Evolutionary conservation across 192 early-diverging fungal genomes (phyloP).

Genomic region (Gryganskiella cystojenkinii): DNA sequence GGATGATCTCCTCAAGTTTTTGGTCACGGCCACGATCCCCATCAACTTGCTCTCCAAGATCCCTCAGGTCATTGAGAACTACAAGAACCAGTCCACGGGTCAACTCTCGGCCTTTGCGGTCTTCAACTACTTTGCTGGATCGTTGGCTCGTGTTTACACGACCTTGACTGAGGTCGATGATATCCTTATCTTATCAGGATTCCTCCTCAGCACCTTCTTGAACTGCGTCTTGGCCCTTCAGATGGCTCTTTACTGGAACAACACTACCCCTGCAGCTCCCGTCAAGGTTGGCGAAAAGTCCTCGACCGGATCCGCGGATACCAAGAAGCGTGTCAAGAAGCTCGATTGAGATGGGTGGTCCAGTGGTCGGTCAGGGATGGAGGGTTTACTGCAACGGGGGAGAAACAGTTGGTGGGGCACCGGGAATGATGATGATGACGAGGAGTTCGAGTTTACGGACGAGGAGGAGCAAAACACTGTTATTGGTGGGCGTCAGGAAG

Average conservation of each 20-base stretch:
- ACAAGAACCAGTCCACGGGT: constrained; percentile 85
- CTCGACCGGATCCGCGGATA: constrained; percentile 12
- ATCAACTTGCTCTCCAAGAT: constrained; percentile 84
- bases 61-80: constrained; percentile 92
- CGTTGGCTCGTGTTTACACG: constrained; percentile 89
- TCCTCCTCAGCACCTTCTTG: constrained; percentile 73
- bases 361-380: constrained; percentile 46
- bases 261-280: constrained; percentile 4
- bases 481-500: background rate
- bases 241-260: constrained; percentile 83
- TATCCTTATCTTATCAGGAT: constrained; percentile 75
- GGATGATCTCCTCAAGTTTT: constrained; percentile 60
- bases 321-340: constrained; percentile 50
- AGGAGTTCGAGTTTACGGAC: constrained; percentile 1
- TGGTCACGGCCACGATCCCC: constrained; percentile 84
- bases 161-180: constrained; percentile 94
- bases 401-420: constrained; percentile 23
- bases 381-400: constrained; percentile 16
- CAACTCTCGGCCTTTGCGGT: constrained; percentile 92
- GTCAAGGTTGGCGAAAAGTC: constrained; percentile 21
- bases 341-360: constrained; percentile 55
- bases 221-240: constrained; percentile 85
- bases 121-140: constrained; percentile 89
- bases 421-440: background rate
- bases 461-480: background rate